Evolutionary conservation across 1,284 basidiomycete species (phyloP).

Genomic region (Athelia sp.): DNA sequence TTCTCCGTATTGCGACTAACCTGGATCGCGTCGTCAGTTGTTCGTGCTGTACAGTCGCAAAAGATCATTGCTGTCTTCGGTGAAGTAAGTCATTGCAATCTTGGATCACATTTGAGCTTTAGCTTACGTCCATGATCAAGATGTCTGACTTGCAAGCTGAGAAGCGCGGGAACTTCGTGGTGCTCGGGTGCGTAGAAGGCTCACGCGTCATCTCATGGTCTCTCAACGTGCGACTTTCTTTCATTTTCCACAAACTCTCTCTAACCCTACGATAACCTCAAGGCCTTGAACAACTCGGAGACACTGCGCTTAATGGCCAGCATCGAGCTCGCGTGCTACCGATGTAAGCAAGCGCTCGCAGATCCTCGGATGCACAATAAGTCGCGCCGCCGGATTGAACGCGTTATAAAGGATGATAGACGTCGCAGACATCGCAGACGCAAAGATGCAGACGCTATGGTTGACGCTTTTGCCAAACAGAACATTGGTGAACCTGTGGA

Average conservation of each 20-base stretch:
- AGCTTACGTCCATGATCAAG: conserved; percentile 27
- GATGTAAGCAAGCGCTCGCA: conserved; percentile 57
- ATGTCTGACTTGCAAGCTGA: conserved; percentile 72
- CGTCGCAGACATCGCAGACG: conserved; percentile 70
- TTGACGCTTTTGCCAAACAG: conserved; percentile 68
- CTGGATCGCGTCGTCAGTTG: conserved; percentile 39
- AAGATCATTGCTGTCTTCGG: conserved; percentile 67
- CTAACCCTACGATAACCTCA: not conserved
- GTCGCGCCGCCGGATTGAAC: conserved; percentile 63
- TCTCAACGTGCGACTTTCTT: conserved; percentile 50
- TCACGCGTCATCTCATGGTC: conserved; percentile 78
- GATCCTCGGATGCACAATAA: conserved; percentile 62
- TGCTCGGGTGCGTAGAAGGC: conserved; percentile 70
- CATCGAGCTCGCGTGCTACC: conserved; percentile 76
- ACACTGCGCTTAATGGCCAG: conserved; percentile 73
- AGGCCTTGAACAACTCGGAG: conserved; percentile 78
- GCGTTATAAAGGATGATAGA: conserved; percentile 75
- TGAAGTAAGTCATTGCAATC: conserved; percentile 44
- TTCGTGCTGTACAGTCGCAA: conserved; percentile 57
- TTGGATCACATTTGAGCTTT: conserved; percentile 7
- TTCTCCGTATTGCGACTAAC: not conserved
- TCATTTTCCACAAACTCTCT: not conserved
- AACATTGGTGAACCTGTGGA: conserved; percentile 34
- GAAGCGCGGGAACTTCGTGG: conserved; percentile 79
- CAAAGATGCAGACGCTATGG: conserved; percentile 75